Evolutionary conservation across 106 monocot species (phyloP), one percentile per base, ranked within the genome.

Genomic region (Phalaenopsis aphrodite): DNA sequence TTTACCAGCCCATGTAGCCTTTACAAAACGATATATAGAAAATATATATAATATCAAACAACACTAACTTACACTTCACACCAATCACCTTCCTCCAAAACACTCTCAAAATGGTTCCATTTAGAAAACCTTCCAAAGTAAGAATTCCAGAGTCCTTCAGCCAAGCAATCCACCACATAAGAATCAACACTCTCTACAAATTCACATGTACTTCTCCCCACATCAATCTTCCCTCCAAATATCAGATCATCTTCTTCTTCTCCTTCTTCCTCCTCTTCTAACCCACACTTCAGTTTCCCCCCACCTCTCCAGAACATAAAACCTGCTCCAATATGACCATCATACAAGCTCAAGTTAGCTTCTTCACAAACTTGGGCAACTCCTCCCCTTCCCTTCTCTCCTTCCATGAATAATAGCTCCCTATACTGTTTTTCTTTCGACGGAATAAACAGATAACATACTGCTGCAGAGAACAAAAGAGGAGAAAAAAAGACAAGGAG

Each of bases 81-180:
- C 52, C 9, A 7, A 2, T 52, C 52, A 52, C 52, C 52, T 52
- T 52, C 52, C 52, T 52, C 14, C 52, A 3, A 12, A 12, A 52
- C 12, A 52, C 52, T 52, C 2, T 52, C 52, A 12, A 15, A 2
- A 52, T 52, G 52, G 56, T 84, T 61, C 88, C 88, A 91, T 48
- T 17, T 91, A 30, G 88, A 91, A 72, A 61, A 84, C 64, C 45
- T 84, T 12, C 88, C 90, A 77, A 90, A 88, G 69, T 88, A 91
- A 79, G 72, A 80, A 74, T 91, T 80, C 88, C 90, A 91, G 19
- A 86, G 19, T 24, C 82, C 84, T 79, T 86, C 86, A 80, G 90
- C 88, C 64, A 91, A 37, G 46, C 47, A 41, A 82, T 91, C 90
- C 18, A 75, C 77, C 75, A 82, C 82, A 41, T 77, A 42, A 30